Base-by-base conservation (phyloP, 2,329 filamentous ascomycete species). In the Ramularia collo-cygni region DNA sequence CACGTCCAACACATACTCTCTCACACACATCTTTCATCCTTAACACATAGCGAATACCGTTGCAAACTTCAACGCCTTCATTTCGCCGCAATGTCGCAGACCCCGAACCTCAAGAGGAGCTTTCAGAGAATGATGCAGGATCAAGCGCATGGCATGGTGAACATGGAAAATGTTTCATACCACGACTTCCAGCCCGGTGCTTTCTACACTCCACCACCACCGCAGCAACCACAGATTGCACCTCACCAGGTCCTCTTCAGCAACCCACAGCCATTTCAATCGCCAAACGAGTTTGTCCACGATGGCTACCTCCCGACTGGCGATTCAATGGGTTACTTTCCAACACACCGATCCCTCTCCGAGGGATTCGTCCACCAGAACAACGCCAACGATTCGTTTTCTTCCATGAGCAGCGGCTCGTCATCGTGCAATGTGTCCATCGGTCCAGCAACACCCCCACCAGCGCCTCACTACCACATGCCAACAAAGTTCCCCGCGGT, bases 401-500 rank as follows among this genome's bases (percentile, higher is more conserved):
- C 40, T 24, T 42, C 42, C 13, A 30, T 35, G 12, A 50, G 44
- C 26, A 50, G 44, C 34, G 44, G 28, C 5, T 42, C 42, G 8
- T 52, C 49, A 9, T 46, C 49, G 13, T 52, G 49, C 39, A 49
- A 42, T 31, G 44, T 36, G 13, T 51, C 48, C 14, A 27, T 51
- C 9, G 48, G 39, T 4, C 47, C 49, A n/a, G 40, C 44, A 15
- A 52, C 46, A 18, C 44, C 49, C 9, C 46, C 46, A 14, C 40
- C 43, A 13, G 31, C 31, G 7, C 13, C 34, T 4, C 38, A 38
- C 14, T 42, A 33, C 24, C 39, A 37, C 1, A n/a, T 14, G 7
- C 31, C 31, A 33, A 42, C 40, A 15, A 52, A 52, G 28, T 52
- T 44, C 19, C 44, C 49, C 17, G 46, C 49, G 12, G 47, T 52